phyloP scores from a whole-genome alignment of 164 flowering plant genomes.

The Vitis cinerea region DNA sequence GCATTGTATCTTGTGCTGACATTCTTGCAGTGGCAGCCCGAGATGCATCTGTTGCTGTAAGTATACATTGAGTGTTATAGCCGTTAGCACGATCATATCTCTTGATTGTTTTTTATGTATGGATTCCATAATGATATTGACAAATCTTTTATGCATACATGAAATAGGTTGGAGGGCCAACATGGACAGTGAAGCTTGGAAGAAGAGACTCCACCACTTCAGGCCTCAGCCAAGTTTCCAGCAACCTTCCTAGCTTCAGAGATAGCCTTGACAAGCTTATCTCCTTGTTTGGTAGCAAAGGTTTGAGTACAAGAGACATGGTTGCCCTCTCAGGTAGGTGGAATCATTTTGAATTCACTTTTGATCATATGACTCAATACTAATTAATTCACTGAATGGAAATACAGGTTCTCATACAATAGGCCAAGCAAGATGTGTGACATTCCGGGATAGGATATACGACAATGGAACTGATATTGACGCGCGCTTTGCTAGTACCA shows the following conservation, averaged over 20 bases:
- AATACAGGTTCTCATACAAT: constrained; percentile 49
- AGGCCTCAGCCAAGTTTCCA: constrained; percentile 24
- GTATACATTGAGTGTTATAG: neutral
- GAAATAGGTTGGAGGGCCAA: constrained; percentile 36
- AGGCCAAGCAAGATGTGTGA: constrained; percentile 46
- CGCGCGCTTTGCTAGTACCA: constrained; percentile 33
- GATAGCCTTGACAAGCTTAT: constrained; percentile 22
- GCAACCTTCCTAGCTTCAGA: constrained; percentile 28
- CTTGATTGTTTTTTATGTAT: too few relatives aligned
- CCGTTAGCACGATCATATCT: too few relatives aligned
- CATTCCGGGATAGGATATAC: constrained; percentile 39
- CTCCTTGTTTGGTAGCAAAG: constrained; percentile 24
- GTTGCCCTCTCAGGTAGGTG: constrained; percentile 47
- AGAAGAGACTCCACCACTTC: constrained; percentile 49
- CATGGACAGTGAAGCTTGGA: constrained; percentile 51
- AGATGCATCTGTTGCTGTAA: constrained; percentile 31
- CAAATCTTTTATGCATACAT: too few relatives aligned
- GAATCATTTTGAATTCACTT: neutral
- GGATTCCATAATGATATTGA: too few relatives aligned
- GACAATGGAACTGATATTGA: constrained; percentile 38
- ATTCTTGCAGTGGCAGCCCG: constrained; percentile 38
- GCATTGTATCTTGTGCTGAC: constrained; percentile 53
- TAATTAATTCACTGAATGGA: constrained; percentile 20
- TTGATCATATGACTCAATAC: neutral
- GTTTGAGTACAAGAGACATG: constrained; percentile 37